A percentile compares a stretch with the other conserved stretches of the same genome.
These are phyloP conservation scores for Ascochyta viciae-villosae DNA, from an alignment of 2,329 filamentous ascomycete genomes.

Conservation along the genomic window DNA sequence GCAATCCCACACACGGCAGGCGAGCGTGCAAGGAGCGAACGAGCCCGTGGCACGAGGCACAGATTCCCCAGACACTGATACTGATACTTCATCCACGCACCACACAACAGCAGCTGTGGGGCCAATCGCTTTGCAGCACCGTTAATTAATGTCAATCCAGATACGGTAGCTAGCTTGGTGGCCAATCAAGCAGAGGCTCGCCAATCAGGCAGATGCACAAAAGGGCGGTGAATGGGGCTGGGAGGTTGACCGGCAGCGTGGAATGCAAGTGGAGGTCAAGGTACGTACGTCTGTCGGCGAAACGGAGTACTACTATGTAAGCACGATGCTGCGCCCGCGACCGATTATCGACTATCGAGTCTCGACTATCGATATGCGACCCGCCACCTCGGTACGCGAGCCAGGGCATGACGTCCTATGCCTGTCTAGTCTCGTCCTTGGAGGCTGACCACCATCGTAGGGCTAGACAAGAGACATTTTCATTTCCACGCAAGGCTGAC, in stretches of 20 bases:
- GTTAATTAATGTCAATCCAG: conserved; percentile 3
- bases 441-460: background rate
- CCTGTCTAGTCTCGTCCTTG: conserved; percentile 1
- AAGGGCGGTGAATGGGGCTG: conserved; percentile 28
- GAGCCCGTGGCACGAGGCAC: conserved; percentile 26
- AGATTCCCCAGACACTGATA: conserved; percentile 30
- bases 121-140: conserved; percentile 3
- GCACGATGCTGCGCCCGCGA: conserved; percentile 5
- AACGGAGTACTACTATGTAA: too few relatives aligned
- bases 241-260: conserved; percentile 1
- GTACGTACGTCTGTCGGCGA: background rate
- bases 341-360: too few relatives aligned
- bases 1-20: conserved; percentile 20
- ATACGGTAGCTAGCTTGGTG: conserved; percentile 3
- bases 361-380: conserved; percentile 9
- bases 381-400: conserved; percentile 13
- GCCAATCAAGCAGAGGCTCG: conserved; percentile 9
- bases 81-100: conserved; percentile 22
- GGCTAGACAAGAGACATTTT: too few relatives aligned
- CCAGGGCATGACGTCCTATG: background rate
- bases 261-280: conserved; percentile 17
- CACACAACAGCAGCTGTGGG: too few relatives aligned
- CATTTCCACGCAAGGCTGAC: too few relatives aligned
- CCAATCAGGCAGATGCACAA: conserved; percentile 7
- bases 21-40: conserved; percentile 14